A percentile compares a stretch with the other conserved stretches of the same genome.
phyloP scores from a whole-genome alignment of 345 rosid genomes.

The Conringia planisiliqua region DNA sequence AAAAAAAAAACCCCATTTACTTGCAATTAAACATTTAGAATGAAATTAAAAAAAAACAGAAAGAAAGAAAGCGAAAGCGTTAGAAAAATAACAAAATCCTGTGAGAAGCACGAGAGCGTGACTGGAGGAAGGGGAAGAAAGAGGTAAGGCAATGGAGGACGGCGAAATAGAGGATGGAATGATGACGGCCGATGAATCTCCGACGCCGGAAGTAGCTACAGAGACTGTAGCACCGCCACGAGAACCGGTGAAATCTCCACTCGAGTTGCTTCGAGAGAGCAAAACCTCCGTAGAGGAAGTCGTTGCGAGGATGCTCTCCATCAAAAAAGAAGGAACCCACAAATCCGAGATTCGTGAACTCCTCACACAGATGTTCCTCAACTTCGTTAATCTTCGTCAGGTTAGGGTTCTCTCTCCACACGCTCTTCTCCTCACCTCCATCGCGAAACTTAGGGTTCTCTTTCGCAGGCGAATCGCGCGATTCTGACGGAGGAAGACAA shows the following conservation, averaged over 20 bases:
- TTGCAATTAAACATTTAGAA: too few relatives aligned
- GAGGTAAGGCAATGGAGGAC: conserved; percentile 61
- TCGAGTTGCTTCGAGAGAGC: conserved; percentile 64
- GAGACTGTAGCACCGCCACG: conserved; percentile 28
- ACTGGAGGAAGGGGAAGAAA: background rate
- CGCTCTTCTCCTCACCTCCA: background rate
- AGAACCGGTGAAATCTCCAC: conserved; percentile 46
- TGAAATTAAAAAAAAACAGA: too few relatives aligned
- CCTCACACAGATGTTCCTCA: conserved; percentile 79
- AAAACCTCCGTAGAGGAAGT: conserved; percentile 74
- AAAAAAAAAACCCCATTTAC: too few relatives aligned
- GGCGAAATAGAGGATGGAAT: conserved; percentile 86
- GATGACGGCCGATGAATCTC: conserved; percentile 38
- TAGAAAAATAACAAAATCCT: background rate
- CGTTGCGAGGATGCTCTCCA: conserved; percentile 56
- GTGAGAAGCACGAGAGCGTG: background rate
- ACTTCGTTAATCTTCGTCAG: conserved; percentile 86
- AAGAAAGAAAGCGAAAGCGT: background rate
- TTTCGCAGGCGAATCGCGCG: conserved; percentile 62
- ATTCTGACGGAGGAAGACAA: conserved; percentile 81
- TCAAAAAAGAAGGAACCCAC: conserved; percentile 50
- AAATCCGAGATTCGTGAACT: conserved; percentile 69
- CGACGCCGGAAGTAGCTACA: background rate
- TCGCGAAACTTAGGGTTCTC: conserved; percentile 4
- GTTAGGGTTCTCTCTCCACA: conserved; percentile 19